phyloP scores from a whole-genome alignment of 129 eudicot genomes.

The Ambrosia artemisiifolia region DNA sequence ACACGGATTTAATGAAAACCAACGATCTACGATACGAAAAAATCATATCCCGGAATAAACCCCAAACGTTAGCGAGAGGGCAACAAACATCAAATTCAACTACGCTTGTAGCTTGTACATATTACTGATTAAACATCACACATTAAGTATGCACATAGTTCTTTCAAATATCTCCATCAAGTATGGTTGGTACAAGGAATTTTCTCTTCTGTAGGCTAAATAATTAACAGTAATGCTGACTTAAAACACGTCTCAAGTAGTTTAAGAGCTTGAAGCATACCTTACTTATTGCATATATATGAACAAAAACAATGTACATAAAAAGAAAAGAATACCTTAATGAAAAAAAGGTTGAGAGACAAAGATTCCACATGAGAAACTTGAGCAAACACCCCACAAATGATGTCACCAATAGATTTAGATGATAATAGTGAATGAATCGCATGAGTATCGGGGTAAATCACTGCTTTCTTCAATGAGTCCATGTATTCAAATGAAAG shows the following conservation, averaged over 20 bases:
- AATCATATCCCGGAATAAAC: not conserved
- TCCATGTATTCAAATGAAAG: not conserved
- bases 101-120: not conserved
- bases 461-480: conserved; percentile 20
- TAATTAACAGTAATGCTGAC: no score
- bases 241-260: no score
- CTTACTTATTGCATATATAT: no score
- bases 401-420: not conserved
- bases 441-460: not conserved
- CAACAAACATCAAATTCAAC: no score
- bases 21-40: not conserved
- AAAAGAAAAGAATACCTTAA: conserved; percentile 14
- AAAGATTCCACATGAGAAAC: conserved; percentile 24
- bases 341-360: not conserved
- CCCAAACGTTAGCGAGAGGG: not conserved
- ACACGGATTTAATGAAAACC: not conserved
- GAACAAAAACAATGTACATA: not conserved
- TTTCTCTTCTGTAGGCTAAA: no score
- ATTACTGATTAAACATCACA: not conserved
- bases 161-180: not conserved
- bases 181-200: no score
- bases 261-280: no score
- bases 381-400: conserved; percentile 10
- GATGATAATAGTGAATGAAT: not conserved
- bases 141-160: no score